Evolutionary conservation across 331 rosid genomes (phyloP), one percentile per base, ranked within the genome.

Genomic region (Phaseolus coccineus): DNA sequence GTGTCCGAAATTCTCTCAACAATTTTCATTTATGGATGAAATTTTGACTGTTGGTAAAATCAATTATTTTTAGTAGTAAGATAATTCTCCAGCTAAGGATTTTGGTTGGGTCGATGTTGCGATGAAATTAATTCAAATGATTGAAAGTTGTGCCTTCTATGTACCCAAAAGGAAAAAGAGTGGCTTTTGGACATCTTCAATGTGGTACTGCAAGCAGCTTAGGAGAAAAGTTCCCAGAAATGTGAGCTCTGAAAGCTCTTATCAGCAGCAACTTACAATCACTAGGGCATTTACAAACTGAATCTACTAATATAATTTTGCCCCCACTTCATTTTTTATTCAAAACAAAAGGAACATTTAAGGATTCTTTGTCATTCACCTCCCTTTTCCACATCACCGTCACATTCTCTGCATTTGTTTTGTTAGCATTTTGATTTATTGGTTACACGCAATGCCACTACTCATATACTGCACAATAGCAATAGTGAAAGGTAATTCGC

Each of bases 381-480:
- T 57, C 27, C 19, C 69, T 78, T 87, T 85, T 84, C 93, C 97
- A 85, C 86, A 76, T 89, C 96, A 78, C 74, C 88, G 55, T 78
- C 93, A 84, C 97, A 86, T 90, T 93, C 87, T 78, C 71, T 74
- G 84, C 33, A 70, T 81, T 40, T 44, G 8, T 77, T 76, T 0
- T 10, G 10, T 52, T 31, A 31, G 5, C 65, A 58, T 40, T 71
- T 72, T 81, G 66, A 79, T 83, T 85, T 68, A 86, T 91, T 91
- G 90, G 65, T 73, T 85, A 88, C 94, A 91, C 97, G 91, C 83
- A 84, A 82, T 87, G 76, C 86, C 90, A 85, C 88, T 61, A 5
- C 39, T 59, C 5, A 7, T 30, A 58, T 56, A 56, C 31, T 56
- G 22, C 8, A 53, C 28, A 6, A 22, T 8, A 55, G 4, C 12